Evolutionary conservation across 371 early-diverging fungal species (phyloP), one percentile per base, ranked within the genome.

Genomic region (Batkoa obscura): DNA sequence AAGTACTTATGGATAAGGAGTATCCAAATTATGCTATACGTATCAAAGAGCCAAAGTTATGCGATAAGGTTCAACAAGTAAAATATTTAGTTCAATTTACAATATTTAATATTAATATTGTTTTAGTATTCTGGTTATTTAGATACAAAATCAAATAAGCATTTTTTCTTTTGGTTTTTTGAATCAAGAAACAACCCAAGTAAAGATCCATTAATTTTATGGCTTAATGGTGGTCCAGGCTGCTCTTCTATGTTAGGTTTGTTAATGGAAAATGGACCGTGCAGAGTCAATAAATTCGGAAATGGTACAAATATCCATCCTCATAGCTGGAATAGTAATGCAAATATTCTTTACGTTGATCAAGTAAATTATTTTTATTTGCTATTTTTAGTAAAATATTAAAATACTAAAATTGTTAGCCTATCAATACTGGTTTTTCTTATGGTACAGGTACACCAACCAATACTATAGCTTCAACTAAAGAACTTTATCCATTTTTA

Each of bases 201-300:
- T 54, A 68, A 72, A 2, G 84, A 83, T 53, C 85, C 86, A 3
- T 59, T 86, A 13, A 62, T 84, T 5, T 69, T 84, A 15, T 84
- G 84, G 84, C 62, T 84, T 33, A 83, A 82, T 56, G 84, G 84
- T 43, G 83, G 83, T n/a, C 83, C 83, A 2, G 84, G 86, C n/a
- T 86, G 83, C 68, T 78, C 79, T 55, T 80, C 83, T 12, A 68
- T 81, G 56, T 76, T 79, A 12, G 83, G 83, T 13, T 67, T 83
- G 31, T 70, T 84, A 50, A 79, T 80, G 74, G 84, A 84, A 66
- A 73, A 83, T 10, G 83, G 83, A 15, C 84, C 86, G 31, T 86
- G 86, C 63, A 65, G 68, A n/a, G 71, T 80, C n/a, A 75, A 73
- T 51, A 62, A 70, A 42, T 71, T 68, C 42, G 86, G 86, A 49